These are phyloP conservation scores for Petrea volubilis DNA, from an alignment of 257 asterid species.

Conservation along the genomic window DNA sequence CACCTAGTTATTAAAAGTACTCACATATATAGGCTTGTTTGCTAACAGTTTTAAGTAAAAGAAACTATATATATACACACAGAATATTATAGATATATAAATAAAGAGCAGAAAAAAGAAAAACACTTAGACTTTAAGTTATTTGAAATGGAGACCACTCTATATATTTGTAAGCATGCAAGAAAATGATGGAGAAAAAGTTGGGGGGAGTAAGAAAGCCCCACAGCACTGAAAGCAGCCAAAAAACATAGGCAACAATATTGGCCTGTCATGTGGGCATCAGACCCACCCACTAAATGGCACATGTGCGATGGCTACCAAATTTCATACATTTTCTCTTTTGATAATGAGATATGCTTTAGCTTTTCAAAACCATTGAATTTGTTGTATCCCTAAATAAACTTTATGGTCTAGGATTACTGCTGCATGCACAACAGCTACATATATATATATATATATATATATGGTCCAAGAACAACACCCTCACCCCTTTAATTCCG, in stretches of 20 bases:
- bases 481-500: not conserved
- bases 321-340: slow-evolving; percentile 18
- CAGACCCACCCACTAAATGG: slow-evolving; percentile 40
- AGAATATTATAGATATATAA: no score
- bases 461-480: not conserved
- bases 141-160: not conserved
- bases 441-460: not conserved
- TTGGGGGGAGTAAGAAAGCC: not conserved
- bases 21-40: no score
- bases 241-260: slow-evolving; percentile 32
- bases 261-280: slow-evolving; percentile 32
- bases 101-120: no score
- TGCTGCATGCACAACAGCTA: not conserved
- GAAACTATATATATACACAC: no score
- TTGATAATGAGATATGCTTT: slow-evolving; percentile 19
- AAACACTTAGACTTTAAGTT: no score
- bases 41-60: no score
- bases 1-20: no score
- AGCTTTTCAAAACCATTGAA: slow-evolving; percentile 12
- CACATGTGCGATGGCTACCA: slow-evolving; percentile 39
- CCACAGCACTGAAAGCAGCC: slow-evolving; percentile 23
- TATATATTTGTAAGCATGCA: not conserved
- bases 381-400: not conserved
- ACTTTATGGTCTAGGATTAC: slow-evolving; percentile 4
- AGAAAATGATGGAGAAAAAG: not conserved